Conservation (phyloP, 2,329 filamentous ascomycete species). For the Mollisiaceae sp. region DNA sequence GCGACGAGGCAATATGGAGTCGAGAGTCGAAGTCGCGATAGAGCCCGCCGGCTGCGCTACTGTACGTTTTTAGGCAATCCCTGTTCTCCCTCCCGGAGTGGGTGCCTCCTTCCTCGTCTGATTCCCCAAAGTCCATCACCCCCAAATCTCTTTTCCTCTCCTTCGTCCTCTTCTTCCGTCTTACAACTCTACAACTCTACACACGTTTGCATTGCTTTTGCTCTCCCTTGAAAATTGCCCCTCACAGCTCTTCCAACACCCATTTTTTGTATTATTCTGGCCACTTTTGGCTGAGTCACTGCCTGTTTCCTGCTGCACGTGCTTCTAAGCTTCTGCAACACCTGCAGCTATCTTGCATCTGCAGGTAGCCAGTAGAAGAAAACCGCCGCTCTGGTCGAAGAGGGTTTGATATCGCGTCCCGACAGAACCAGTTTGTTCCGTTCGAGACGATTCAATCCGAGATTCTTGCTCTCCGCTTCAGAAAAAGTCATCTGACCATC, state of each 20-base stretch:
- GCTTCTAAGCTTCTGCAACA: slow-evolving; percentile 1
- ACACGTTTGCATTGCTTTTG: slow-evolving; percentile 13
- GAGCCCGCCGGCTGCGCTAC: background rate
- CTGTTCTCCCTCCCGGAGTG: background rate
- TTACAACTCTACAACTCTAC: background rate
- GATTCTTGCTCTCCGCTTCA: background rate
- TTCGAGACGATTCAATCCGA: background rate
- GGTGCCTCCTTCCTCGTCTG: slow-evolving; percentile 11
- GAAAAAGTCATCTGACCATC: slow-evolving; percentile 22
- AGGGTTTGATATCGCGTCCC: background rate
- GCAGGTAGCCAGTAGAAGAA: slow-evolving; percentile 2
- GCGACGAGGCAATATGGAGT: background rate
- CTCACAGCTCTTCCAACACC: background rate
- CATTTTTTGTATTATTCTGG: slow-evolving; percentile 6
- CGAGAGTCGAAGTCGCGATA: slow-evolving; percentile 2
- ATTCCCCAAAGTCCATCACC: background rate
- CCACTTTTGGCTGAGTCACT: background rate
- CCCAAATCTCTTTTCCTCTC: slow-evolving; percentile 4
- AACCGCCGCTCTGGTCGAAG: slow-evolving; percentile 1
- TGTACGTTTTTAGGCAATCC: background rate
- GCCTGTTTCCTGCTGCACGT: slow-evolving; percentile 1
- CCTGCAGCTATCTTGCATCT: slow-evolving; percentile 11
- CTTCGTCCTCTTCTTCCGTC: background rate
- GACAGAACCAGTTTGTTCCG: background rate
- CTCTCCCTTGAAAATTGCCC: background rate